These are phyloP conservation scores for Ophiostoma sp. DNA, from an alignment of 2,329 filamentous ascomycete species.

Conservation along the genomic window DNA sequence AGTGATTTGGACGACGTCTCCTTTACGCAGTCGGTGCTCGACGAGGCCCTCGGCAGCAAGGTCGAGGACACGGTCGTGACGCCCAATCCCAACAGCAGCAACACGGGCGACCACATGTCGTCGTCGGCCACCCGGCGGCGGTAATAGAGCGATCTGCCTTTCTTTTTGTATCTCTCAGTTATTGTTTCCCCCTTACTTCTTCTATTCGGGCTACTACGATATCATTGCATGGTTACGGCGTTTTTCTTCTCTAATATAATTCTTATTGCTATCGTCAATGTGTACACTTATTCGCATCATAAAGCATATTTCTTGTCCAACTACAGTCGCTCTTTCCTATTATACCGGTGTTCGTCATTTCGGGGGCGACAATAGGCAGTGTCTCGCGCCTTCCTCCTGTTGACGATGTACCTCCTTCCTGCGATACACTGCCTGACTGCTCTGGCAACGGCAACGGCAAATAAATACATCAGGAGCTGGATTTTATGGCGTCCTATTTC, in stretches of 20 bases:
- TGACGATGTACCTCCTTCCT: not conserved
- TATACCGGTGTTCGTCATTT: too few relatives aligned
- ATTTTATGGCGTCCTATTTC: too few relatives aligned
- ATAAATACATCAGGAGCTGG: not conserved
- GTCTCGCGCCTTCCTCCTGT: not conserved
- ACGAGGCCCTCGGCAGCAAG: constrained; percentile 31
- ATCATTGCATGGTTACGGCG: constrained; percentile 5
- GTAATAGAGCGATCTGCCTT: not conserved
- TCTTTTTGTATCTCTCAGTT: not conserved
- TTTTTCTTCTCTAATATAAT: not conserved
- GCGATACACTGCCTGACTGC: not conserved
- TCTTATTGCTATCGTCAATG: too few relatives aligned
- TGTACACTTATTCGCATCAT: not conserved
- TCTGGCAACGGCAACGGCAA: not conserved
- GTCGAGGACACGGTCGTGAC: constrained; percentile 28
- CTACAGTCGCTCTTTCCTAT: not conserved
- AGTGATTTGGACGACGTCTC: constrained; percentile 70
- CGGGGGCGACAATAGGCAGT: not conserved
- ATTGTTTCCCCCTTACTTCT: not conserved
- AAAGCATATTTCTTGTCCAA: not conserved
- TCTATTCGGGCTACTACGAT: not conserved
- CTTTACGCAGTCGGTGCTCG: constrained; percentile 31
- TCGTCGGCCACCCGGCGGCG: constrained; percentile 20
- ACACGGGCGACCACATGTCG: constrained; percentile 18
- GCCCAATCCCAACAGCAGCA: constrained; percentile 12